A percentile compares a stretch with the other conserved stretches of the same genome.
phyloP scores from a whole-genome alignment of 2,329 filamentous ascomycete genomes.

The Elsinoe fawcettii region DNA sequence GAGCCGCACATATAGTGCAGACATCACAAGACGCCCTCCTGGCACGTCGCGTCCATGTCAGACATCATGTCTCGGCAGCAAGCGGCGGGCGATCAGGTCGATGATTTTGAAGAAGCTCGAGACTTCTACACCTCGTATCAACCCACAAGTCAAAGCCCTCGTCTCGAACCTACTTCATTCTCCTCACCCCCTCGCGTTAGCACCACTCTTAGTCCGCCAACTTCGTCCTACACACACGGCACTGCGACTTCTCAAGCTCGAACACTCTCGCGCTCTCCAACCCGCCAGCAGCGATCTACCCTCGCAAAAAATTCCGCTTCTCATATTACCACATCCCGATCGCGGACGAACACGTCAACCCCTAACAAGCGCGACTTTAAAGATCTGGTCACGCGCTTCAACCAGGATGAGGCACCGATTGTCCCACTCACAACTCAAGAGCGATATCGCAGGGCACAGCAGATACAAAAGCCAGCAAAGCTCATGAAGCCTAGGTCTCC shows the following conservation, averaged over 20 bases:
- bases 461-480: conserved; percentile 18
- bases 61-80: conserved; percentile 15
- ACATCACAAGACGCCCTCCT: conserved; percentile 3
- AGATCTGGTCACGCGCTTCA: conserved; percentile 72
- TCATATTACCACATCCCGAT: conserved; percentile 22
- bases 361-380: conserved; percentile 59
- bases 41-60: conserved; percentile 12
- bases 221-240: conserved; percentile 4
- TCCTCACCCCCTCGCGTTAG: neutral
- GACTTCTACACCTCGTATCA: conserved; percentile 15
- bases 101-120: conserved; percentile 10
- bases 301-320: neutral
- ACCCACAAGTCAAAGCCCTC: conserved; percentile 2
- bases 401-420: conserved; percentile 41
- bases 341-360: conserved; percentile 24
- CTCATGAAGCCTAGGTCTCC: conserved; percentile 22
- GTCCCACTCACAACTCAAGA: conserved; percentile 24
- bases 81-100: neutral
- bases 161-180: neutral
- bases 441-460: conserved; percentile 21
- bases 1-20: neutral
- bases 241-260: conserved; percentile 13
- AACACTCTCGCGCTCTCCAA: conserved; percentile 14
- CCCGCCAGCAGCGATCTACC: conserved; percentile 1
- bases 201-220: neutral